Evolutionary conservation across 163 green algal genomes (phyloP).

Genomic region (Scenedesmus sp.): DNA sequence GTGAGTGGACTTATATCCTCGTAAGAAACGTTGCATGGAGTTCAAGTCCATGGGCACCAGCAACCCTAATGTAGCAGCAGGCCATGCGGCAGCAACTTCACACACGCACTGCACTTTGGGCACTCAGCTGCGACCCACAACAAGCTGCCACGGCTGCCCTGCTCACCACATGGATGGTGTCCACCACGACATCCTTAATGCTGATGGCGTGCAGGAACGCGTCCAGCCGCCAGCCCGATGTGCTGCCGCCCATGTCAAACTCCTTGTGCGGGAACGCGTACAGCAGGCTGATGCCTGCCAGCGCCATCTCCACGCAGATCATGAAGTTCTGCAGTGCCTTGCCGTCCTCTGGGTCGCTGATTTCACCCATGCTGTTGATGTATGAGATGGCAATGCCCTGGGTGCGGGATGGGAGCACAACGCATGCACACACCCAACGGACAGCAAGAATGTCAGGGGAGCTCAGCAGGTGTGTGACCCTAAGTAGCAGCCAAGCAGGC

Average conservation of each 20-base stretch:
- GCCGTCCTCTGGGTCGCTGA: conserved; percentile 75
- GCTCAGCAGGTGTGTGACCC: not conserved
- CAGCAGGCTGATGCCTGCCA: conserved; percentile 87
- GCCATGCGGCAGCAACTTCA: not conserved
- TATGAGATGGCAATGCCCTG: conserved; percentile 79
- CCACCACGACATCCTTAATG: conserved; percentile 93
- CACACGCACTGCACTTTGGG: not conserved
- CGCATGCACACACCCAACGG: not conserved
- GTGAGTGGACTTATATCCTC: not conserved
- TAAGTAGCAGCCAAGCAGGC: not conserved
- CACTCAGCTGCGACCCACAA: not conserved
- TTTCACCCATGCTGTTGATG: conserved; percentile 69
- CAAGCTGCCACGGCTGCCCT: not conserved
- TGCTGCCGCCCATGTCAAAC: conserved; percentile 79
- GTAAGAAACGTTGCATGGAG: too few species aligned
- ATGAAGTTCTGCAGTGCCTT: conserved; percentile 95
- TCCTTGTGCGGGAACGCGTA: conserved; percentile 94
- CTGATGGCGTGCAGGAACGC: conserved; percentile 93
- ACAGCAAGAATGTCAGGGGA: not conserved
- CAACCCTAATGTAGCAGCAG: too few species aligned
- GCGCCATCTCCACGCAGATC: conserved; percentile 97
- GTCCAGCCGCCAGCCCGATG: conserved; percentile 57
- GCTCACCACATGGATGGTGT: conserved; percentile 91
- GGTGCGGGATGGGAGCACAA: not conserved
- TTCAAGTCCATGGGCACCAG: too few species aligned